These are phyloP conservation scores for Mucor racemosus DNA, from an alignment of 371 early-diverging fungal species.

Conservation along the genomic window DNA sequence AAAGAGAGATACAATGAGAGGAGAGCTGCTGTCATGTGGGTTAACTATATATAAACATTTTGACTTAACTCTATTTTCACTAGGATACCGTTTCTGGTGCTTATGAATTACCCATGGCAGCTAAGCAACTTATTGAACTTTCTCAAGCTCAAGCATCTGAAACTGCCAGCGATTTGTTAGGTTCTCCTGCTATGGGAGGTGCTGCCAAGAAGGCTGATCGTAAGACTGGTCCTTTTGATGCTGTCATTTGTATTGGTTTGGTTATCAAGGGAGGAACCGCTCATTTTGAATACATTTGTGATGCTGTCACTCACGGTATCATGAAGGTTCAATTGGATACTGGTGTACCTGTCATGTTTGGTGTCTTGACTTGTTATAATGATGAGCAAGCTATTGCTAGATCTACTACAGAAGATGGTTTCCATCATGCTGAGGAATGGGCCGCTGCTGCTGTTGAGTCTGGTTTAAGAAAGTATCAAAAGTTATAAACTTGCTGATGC, in stretches of 20 bases:
- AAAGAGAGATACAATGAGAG: not conserved
- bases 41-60: no score
- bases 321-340: conserved; percentile 93
- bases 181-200: conserved; percentile 40
- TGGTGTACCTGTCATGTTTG: conserved; percentile 91
- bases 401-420: conserved; percentile 77
- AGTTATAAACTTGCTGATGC: conserved; percentile 34
- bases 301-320: conserved; percentile 87
- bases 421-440: conserved; percentile 97
- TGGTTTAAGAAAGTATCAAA: conserved; percentile 67
- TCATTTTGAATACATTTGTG: conserved; percentile 98
- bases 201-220: conserved; percentile 27
- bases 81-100: conserved; percentile 87
- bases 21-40: not conserved
- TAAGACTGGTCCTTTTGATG: conserved; percentile 74
- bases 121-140: conserved; percentile 74
- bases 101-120: conserved; percentile 94
- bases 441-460: conserved; percentile 97
- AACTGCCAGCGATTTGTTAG: conserved; percentile 60
- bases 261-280: conserved; percentile 97
- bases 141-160: conserved; percentile 64
- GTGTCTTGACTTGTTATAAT: conserved; percentile 92
- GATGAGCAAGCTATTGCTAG: conserved; percentile 92
- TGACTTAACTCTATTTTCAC: not conserved
- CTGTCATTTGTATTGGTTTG: conserved; percentile 93